Evolutionary conservation across 306 rosid genomes (phyloP).

Genomic region (Canavalia gladiata): DNA sequence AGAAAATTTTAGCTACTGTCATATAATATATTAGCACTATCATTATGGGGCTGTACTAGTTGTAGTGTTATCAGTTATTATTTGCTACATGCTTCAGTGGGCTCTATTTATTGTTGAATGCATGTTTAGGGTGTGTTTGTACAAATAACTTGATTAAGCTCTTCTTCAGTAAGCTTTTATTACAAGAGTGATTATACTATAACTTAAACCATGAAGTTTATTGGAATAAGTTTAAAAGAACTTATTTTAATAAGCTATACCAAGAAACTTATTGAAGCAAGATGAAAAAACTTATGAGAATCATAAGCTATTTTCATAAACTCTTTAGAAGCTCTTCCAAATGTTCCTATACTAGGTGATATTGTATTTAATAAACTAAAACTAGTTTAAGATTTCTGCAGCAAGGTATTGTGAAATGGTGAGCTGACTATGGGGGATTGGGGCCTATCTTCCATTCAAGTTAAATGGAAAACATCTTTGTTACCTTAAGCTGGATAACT

Average conservation of each 20-base stretch:
- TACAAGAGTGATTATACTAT: no score
- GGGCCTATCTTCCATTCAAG: neutral
- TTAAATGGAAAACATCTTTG: neutral
- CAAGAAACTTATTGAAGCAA: no score
- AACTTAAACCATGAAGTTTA: no score
- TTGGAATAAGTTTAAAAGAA: no score
- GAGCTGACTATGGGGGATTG: slow-evolving; percentile 17
- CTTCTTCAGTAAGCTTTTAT: no score
- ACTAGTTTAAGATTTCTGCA: slow-evolving; percentile 28
- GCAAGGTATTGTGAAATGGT: slow-evolving; percentile 31
- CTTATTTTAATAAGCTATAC: no score
- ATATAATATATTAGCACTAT: slow-evolving; percentile 9
- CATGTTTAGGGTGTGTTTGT: neutral
- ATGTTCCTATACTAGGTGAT: neutral
- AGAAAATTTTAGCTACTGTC: slow-evolving; percentile 4
- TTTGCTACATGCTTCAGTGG: neutral
- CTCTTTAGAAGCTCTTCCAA: no score
- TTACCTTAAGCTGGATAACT: slow-evolving; percentile 13
- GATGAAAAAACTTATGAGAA: no score
- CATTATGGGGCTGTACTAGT: neutral
- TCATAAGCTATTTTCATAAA: no score
- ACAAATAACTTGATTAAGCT: no score
- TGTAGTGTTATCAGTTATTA: slow-evolving; percentile 19
- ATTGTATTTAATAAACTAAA: neutral
- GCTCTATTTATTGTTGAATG: slow-evolving; percentile 3